Base-by-base conservation (phyloP, 164 flowering plant species). In the Sedum album region DNA sequence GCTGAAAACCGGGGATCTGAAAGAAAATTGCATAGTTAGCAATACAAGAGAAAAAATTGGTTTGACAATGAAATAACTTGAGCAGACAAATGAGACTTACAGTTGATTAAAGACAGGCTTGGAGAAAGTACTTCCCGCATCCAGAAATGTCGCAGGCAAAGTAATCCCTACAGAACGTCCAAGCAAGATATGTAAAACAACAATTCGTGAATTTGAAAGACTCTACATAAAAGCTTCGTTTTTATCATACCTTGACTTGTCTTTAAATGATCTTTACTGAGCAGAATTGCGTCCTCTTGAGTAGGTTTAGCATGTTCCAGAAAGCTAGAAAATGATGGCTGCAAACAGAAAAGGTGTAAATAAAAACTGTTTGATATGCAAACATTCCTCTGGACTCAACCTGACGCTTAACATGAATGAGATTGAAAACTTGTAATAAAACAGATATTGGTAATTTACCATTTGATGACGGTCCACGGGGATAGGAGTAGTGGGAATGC, bases 1-100 rank as follows among this genome's bases (percentile, higher is more conserved):
- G 75, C 66, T 79, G 74, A 83, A 21, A n/a, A 51, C 11, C 10
- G 57, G 26, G 28, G 57, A 67, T 74, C 97, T 89, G 83, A 72
- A 3, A 44, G 83, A 71, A 6, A 18, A 41, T 30, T 28, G 28
- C 51, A 46, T 1, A 46, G 39, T 42, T 10, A 44, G 11, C 20
- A 66, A 25, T 23, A 6, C 14, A 13, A 26, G 23, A 28, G 15
- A 14, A 30, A 18, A n/a, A 25, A 25, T 20, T 46, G 51, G 51
- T 46, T 46, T 46, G 51, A 46, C 51, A 17, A 6, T n/a, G 11
- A 26, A 55, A 26, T 31, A 5, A 26, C 25, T 10, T 26, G 57
- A 51, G n/a, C 26, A 25, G 8, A 25, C 18, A 23, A 20, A 5
- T 23, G 26, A 53, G 13, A 25, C 61, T 8, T 26, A 55, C 61